Evolutionary conservation across 2,329 filamentous ascomycete species (phyloP).

Genomic region (Sporothrix brunneoviolacea): DNA sequence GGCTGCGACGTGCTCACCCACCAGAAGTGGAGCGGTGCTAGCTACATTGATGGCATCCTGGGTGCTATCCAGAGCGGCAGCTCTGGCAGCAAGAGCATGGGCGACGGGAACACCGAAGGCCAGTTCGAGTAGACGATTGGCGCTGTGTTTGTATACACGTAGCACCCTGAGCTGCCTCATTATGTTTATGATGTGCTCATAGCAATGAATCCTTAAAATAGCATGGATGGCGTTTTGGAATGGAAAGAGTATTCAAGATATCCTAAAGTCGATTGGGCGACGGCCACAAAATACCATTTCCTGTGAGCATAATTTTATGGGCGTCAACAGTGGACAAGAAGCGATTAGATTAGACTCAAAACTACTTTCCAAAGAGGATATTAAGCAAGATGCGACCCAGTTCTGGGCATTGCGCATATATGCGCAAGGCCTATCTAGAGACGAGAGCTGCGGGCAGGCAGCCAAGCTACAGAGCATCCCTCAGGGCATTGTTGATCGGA

Average conservation of each 20-base stretch:
- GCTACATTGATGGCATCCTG: conserved; percentile 80
- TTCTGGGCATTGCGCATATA: too few relatives aligned
- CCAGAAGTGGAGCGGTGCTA: conserved; percentile 71
- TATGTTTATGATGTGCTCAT: too few relatives aligned
- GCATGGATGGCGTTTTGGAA: background rate
- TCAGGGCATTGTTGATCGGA: conserved; percentile 55
- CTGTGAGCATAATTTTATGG: background rate
- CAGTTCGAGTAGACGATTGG: conserved; percentile 39
- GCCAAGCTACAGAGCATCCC: conserved; percentile 22
- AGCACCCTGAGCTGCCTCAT: too few relatives aligned
- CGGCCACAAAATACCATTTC: background rate
- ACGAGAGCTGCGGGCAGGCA: too few relatives aligned
- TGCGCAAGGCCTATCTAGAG: too few relatives aligned
- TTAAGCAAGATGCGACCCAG: too few relatives aligned
- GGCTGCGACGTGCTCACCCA: conserved; percentile 91
- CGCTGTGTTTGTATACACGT: too few relatives aligned
- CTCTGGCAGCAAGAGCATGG: conserved; percentile 87
- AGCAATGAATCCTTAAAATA: too few relatives aligned
- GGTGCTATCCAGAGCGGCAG: conserved; percentile 88
- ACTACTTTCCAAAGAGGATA: too few relatives aligned
- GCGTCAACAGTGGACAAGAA: background rate
- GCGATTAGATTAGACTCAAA: too few relatives aligned
- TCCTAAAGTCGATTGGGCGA: too few relatives aligned
- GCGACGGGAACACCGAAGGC: conserved; percentile 83
- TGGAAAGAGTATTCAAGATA: background rate